phyloP scores from a whole-genome alignment of 78 protist species.

The Dictyostelium firmibasis region DNA sequence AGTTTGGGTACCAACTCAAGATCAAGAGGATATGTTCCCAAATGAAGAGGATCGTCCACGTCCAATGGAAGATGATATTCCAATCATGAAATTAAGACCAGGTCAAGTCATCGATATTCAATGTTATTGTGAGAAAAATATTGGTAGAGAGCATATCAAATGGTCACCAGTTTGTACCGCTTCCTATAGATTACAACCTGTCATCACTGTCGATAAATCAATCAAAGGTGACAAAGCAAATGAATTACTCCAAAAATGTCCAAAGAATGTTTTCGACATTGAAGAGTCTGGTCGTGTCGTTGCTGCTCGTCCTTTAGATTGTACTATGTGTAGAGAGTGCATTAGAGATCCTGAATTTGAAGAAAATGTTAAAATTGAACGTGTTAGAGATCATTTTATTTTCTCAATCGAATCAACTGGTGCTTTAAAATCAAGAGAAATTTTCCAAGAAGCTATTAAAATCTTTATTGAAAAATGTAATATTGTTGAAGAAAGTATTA shows the following conservation, averaged over 20 bases:
- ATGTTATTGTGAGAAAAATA: conserved; percentile 84
- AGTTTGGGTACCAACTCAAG: conserved; percentile 92
- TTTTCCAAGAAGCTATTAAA: conserved; percentile 74
- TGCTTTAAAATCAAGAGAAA: conserved; percentile 42
- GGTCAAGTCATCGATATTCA: conserved; percentile 84
- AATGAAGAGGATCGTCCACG: conserved; percentile 58
- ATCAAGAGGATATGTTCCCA: conserved; percentile 76
- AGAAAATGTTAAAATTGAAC: conserved; percentile 51
- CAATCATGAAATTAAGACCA: conserved; percentile 92
- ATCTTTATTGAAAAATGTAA: conserved; percentile 71
- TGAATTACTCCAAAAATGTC: conserved; percentile 74
- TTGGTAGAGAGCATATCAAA: conserved; percentile 96
- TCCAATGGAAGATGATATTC: conserved; percentile 93
- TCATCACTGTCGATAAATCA: conserved; percentile 23
- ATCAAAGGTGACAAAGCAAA: conserved; percentile 86
- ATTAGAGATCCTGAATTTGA: conserved; percentile 84
- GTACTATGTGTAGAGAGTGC: conserved; percentile 96
- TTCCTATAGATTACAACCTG: conserved; percentile 93
- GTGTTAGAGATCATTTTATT: conserved; percentile 93
- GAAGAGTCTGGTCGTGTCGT: conserved; percentile 83
- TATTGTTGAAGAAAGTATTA: conserved; percentile 40
- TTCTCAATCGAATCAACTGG: conserved; percentile 86
- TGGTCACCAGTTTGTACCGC: conserved; percentile 98
- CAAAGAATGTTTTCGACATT: conserved; percentile 93
- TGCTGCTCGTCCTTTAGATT: conserved; percentile 82